Base-by-base conservation (phyloP, 805 yeast species). In the Wickerhamomyces subpelliculosus region DNA sequence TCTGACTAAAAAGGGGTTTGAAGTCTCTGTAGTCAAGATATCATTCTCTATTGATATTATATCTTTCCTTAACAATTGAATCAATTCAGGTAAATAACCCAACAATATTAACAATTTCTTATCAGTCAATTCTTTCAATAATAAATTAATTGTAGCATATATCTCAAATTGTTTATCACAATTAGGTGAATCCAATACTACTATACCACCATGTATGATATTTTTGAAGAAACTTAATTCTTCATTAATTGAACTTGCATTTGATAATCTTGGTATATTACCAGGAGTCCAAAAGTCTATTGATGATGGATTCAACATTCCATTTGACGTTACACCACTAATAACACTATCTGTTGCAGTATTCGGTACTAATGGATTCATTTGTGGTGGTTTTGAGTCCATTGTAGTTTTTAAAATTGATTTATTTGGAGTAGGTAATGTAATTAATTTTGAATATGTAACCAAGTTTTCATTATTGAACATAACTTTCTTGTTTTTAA, bases 211-310 rank as follows among this genome's bases (percentile, higher is more conserved):
- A 4, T 34, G 19, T 10, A 54, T 10, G 18, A 54, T 27, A 2
- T 37, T 35, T 25, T 32, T 44, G 34, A 54, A 54, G 4, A 38
- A 27, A 1, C 23, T 18, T 8, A 47, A n/a, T 16, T 48, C 50
- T 18, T 40, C 43, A 2, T 37, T 37, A 1, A 21, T 4, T 4
- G 22, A 20, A 9, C 25, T n/a, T 13, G 29, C 7, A 36, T 37
- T 12, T 21, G 27, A 21, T 13, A 46, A 14, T n/a, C 40, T 35
- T 5, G 51, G 52, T 19, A 54, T 53, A 19, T 48, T 46, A 9
- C 59, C 59, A 3, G 49, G 48, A 11, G 47, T 27, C 59, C 59
- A 54, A 29, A 46, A 54, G 6, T 48, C 52, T 4, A 26, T 16
- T 8, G 25, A 34, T 4, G 38, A 18, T 9, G 44, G 40, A 20